Percentiles rank a stretch among this genome's conserved stretches.
Conservation (phyloP, 495 filamentous ascomycete species). For the Wilcoxina mikolae region DNA sequence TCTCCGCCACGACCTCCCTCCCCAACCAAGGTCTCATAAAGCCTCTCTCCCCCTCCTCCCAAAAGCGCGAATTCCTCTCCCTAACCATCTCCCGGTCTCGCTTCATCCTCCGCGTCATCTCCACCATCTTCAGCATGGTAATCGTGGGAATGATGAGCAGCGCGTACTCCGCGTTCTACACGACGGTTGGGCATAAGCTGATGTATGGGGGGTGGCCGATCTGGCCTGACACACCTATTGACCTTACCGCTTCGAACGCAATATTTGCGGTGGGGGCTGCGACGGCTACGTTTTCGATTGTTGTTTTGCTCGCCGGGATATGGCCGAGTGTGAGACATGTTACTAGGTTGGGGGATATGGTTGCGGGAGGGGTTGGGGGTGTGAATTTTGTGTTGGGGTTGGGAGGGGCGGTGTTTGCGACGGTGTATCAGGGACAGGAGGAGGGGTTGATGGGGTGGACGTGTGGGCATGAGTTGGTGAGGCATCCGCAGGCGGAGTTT, state of each 20-base stretch:
- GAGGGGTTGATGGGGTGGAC: slow-evolving; percentile 17
- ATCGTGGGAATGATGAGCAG: slow-evolving; percentile 15
- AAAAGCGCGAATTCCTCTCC: slow-evolving; percentile 9
- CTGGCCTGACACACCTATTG: slow-evolving; percentile 14
- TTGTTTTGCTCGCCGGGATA: slow-evolving; percentile 15
- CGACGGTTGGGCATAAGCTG: slow-evolving; percentile 7
- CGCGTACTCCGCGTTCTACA: slow-evolving; percentile 15
- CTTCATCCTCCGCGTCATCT: slow-evolving; percentile 17
- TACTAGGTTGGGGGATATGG: slow-evolving; percentile 13
- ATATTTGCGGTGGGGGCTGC: slow-evolving; percentile 15
- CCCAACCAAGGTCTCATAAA: background rate
- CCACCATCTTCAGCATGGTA: slow-evolving; percentile 14
- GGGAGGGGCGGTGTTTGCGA: slow-evolving; percentile 7
- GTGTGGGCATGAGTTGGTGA: slow-evolving; percentile 11
- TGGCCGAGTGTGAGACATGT: slow-evolving; percentile 15
- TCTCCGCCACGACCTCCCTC: background rate
- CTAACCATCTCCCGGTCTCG: slow-evolving; percentile 18
- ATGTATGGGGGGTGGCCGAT: slow-evolving; percentile 12
- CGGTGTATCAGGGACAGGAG: slow-evolving; percentile 9
- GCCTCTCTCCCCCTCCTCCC: slow-evolving; percentile 5
- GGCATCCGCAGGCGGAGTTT: slow-evolving; percentile 18
- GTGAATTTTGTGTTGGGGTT: slow-evolving; percentile 13
- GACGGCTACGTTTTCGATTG: slow-evolving; percentile 14
- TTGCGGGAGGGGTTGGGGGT: slow-evolving; percentile 12
- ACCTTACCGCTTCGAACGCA: slow-evolving; percentile 14